A percentile compares a stretch with the other conserved stretches of the same genome.
These are phyloP conservation scores for Aquilaria malaccensis DNA, from an alignment of 345 rosid genomes.

Conservation along the genomic window DNA sequence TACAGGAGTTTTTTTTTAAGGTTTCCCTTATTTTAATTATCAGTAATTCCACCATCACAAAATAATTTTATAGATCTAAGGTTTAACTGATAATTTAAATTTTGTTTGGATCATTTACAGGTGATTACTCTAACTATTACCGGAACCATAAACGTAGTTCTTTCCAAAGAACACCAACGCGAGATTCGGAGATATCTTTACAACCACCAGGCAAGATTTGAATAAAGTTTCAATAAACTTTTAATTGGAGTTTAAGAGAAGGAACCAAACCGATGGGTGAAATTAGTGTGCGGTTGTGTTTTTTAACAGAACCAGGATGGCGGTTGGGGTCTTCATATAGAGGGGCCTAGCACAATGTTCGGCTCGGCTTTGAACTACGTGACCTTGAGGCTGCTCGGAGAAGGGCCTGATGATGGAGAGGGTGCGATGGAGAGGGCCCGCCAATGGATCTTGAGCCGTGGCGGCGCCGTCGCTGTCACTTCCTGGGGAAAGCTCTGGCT, in stretches of 20 bases:
- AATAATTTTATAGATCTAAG: too few species aligned
- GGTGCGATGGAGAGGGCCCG: constrained; percentile 52
- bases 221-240: too few species aligned
- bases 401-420: constrained; percentile 48
- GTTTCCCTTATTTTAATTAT: too few species aligned
- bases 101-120: too few species aligned
- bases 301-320: constrained; percentile 60
- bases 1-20: too few species aligned
- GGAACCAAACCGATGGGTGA: too few species aligned
- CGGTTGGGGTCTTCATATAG: constrained; percentile 80
- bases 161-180: constrained; percentile 24
- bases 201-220: constrained; percentile 27
- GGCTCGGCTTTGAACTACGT: constrained; percentile 55
- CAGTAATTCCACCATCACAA: too few species aligned
- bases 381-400: constrained; percentile 67
- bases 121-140: constrained; percentile 21
- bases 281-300: too few species aligned
- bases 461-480: constrained; percentile 57
- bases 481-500: constrained; percentile 90
- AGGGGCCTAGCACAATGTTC: constrained; percentile 75
- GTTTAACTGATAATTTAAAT: too few species aligned
- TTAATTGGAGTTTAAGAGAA: too few species aligned
- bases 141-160: constrained; percentile 29
- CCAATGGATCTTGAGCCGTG: constrained; percentile 62
- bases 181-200: constrained; percentile 36